phyloP scores from a whole-genome alignment of 305 asterid species.

The Fraxinus greggii region DNA sequence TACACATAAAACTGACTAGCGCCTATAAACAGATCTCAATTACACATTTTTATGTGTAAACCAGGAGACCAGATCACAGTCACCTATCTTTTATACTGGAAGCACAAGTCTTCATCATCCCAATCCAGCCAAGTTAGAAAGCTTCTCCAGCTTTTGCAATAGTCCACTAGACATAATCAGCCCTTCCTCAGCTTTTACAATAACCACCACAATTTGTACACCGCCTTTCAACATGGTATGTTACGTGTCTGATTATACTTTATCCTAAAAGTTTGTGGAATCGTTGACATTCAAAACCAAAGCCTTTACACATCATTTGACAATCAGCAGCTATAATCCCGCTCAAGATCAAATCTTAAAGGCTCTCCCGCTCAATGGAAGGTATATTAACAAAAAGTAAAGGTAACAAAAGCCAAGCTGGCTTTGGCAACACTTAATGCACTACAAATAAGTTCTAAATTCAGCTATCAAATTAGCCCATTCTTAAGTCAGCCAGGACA shows the following conservation, averaged over 20 bases:
- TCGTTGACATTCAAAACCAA: not conserved
- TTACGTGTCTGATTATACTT: not conserved
- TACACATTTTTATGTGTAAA: not conserved
- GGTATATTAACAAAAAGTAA: not conserved
- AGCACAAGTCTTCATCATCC: not conserved
- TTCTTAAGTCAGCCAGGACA: not conserved
- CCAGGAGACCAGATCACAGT: not conserved
- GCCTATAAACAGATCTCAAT: not conserved
- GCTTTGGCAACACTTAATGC: not conserved
- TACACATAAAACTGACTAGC: not conserved
- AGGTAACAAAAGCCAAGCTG: not conserved
- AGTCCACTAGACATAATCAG: not conserved
- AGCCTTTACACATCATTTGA: not conserved
- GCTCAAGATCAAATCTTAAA: not conserved
- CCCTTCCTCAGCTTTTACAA: not conserved
- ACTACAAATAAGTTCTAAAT: not conserved
- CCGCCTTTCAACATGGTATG: not conserved
- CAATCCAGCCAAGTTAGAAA: not conserved
- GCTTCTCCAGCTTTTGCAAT: not conserved
- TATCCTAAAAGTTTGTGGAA: not conserved
- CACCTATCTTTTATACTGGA: not conserved
- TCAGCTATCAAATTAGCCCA: not conserved
- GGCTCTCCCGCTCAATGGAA: not conserved
- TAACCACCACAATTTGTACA: not conserved
- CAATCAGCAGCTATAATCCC: not conserved